Base-by-base conservation (phyloP, 1,139 yeast genomes). In the Torulaspora pretoriensis region DNA sequence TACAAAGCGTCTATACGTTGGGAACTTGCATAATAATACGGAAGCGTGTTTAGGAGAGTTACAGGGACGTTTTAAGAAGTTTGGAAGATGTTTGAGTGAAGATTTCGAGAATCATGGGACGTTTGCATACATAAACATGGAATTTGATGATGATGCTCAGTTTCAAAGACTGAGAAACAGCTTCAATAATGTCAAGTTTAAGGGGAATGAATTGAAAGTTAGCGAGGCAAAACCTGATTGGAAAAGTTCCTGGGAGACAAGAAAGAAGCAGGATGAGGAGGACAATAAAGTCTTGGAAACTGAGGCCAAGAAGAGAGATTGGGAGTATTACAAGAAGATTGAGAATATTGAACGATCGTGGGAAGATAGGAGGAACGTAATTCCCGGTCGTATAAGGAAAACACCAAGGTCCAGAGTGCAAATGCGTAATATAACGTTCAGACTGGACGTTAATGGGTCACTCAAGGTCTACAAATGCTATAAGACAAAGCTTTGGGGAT, bases 401-500 rank as follows among this genome's bases (percentile, higher is more conserved):
- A 68, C 77, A 0, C 70, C 73, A 1, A 71, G 96, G 48, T 71
- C 71, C 42, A 71, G 73, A 40, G 39, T 34, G 5, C 57, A 56
- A 30, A 56, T 74, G 41, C 74, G 77, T 39, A 73, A 71, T 46
- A 77, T 82, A 55, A 83, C 95, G 0, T 70, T 86, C 50, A 72
- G 97, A 51, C 74, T 84, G 2, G 68, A 75, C 42, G 74, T 82
- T 26, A 77, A 80, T 54, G 85, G 88, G 4, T 75, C 75, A 16
- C 69, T 81, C 42, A 80, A 80, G 59, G 71, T 71, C 5, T 67
- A 81, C 48, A 78, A 78, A 56, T 71, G 81, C 50, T 74, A 73
- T 56, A 86, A 86, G 67, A 80, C 82, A 22, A 88, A 88, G 58
- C 72, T 92, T 35, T 92, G 98, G 98, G 97, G 97, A 8, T 72